Evolutionary conservation across 805 yeast species (phyloP), one percentile per base, ranked within the genome.

Genomic region (Candida michaelii): DNA sequence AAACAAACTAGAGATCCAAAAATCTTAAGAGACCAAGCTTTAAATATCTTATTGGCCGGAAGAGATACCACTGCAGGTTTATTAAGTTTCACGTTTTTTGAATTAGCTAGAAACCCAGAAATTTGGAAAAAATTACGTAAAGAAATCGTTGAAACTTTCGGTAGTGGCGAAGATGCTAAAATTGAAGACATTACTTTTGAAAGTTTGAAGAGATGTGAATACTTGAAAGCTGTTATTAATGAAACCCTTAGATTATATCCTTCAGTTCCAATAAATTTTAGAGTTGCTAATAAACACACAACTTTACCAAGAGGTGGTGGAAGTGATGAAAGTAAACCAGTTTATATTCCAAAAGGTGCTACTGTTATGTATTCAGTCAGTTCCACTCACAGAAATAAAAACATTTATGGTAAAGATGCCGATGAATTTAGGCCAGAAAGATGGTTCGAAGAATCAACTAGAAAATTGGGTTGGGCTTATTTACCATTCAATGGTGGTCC

Each of bases 401-500:
- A 46, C 12, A 44, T 41, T 35, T 67, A 63, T 47, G 73, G 73
- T 25, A 49, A 61, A 41, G 72, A 67, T 45, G 58, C 68, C 13
- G 45, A 47, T 0, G 60, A 32, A 3, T 67, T 65, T 52, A 60
- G 59, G 36, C 72, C 73, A 4, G 71, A 67, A 46, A 59, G 73
- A 51, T 67, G 73, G 73, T 36, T 36, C 25, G 54, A 53, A 36
- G 61, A 57, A 33, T 57, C 58, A 14, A 56, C 53, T 29, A 66
- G 60, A 41, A 54, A 53, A 37, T 56, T 64, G 33, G 69, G 73
- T 6, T 75, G 79, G 79, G 75, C 73, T 16, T 75, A 68, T 55
- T 55, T 75, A 27, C 80, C 80, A 18, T 75, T 75, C 59, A 74
- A 74, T 51, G 81, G 80, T 35, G 81, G 81, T 5, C 80, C 80